Percentiles rank a stretch among this genome's conserved stretches.
Evolutionary conservation across 2,329 filamentous ascomycete genomes (phyloP).

Genomic region (Bisporella sp.): DNA sequence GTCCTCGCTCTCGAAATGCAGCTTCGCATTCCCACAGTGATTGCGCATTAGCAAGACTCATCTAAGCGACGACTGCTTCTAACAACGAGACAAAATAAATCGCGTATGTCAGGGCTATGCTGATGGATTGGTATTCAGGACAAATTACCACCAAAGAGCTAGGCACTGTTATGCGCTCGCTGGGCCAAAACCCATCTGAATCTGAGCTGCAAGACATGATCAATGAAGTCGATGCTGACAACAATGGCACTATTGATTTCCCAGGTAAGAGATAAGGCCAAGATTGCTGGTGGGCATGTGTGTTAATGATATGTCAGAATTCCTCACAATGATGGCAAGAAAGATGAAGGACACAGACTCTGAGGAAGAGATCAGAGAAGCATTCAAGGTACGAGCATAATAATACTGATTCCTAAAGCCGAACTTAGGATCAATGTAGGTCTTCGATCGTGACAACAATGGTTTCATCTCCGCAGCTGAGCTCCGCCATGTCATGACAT

Average conservation of each 20-base stretch:
- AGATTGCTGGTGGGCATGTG: constrained; percentile 13
- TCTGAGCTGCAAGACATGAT: constrained; percentile 91
- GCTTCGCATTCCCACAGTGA: background rate
- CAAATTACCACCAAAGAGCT: constrained; percentile 91
- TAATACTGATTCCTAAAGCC: background rate
- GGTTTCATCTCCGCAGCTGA: constrained; percentile 86
- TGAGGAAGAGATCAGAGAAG: constrained; percentile 84
- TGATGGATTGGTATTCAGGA: constrained; percentile 41
- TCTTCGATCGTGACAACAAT: constrained; percentile 87
- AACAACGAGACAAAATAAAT: background rate
- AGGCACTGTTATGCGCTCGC: constrained; percentile 83
- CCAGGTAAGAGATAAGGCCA: constrained; percentile 53
- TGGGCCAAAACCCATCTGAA: constrained; percentile 85
- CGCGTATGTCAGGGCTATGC: background rate
- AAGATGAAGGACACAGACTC: constrained; percentile 95
- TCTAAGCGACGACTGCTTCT: background rate
- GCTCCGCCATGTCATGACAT: constrained; percentile 86
- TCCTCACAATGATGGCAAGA: constrained; percentile 88
- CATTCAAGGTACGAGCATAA: constrained; percentile 61
- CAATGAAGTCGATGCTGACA: constrained; percentile 87
- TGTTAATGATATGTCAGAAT: constrained; percentile 50
- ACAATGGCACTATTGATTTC: constrained; percentile 89
- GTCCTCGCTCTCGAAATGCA: no score
- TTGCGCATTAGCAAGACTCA: background rate
- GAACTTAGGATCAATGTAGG: constrained; percentile 31